Base-by-base conservation (phyloP, 805 yeast species). In the Metschnikowia cubensis region DNA sequence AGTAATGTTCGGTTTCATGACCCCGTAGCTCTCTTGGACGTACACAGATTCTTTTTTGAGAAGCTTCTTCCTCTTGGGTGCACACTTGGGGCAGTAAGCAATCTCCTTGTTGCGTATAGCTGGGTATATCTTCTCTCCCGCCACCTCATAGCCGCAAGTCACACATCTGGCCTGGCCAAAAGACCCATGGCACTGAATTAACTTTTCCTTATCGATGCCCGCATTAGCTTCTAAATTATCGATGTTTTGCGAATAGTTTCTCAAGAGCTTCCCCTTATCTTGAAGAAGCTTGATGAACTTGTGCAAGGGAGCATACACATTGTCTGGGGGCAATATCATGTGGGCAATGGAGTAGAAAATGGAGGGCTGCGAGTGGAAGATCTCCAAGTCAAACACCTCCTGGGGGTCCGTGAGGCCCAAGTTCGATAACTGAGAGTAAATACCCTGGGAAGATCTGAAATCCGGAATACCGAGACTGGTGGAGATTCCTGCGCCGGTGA, bases 401-500 rank as follows among this genome's bases (percentile, higher is more conserved):
- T 90, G 97, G 0, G 97, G 97, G 59, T 90, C 97, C 45, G 77
- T 80, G 33, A 90, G 68, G 0, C 94, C 91, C 49, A 88, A 66
- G 59, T 79, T 77, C 47, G 77, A 75, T 57, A 91, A 76, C 59
- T 79, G 80, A 1, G 88, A 76, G 66, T 90, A 90, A 48, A 90
- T 79, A 44, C 97, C 97, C 55, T 84, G 76, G n/a, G 88, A 82
- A 0, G 96, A 89, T 63, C 97, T 77, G 69, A 90, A 89, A 68
- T 89, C 97, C 0, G 97, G 97, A 48, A 89, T 90, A 6, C 97
- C 97, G 48, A 89, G 69, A 1, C 89, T 82, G 2, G 97, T 89
- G 34, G 95, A 87, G 48, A 90, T 89, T 21, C 97, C 97, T 0
- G 97, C 97, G 14, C 97, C 97, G 0, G 96, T 88, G 20, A 90